Conservation (phyloP, 108 stramenopile genomes). For the Skeletonema costatum region DNA sequence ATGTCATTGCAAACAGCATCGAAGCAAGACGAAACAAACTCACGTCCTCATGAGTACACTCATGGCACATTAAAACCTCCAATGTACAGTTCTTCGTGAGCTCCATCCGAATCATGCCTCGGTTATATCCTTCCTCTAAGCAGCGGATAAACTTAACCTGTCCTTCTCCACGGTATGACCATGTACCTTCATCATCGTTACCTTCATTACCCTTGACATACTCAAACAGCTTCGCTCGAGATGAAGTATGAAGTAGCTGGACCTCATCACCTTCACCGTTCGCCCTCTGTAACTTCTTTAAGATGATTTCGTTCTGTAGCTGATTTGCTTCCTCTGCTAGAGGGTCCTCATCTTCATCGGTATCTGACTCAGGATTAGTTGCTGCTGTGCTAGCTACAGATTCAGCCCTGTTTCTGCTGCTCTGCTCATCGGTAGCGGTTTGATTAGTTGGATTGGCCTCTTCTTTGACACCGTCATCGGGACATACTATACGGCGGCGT, state of each 20-base stretch:
- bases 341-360: neutral
- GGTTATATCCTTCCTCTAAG: constrained; percentile 30
- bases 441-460: neutral
- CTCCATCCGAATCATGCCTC: constrained; percentile 34
- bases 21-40: neutral
- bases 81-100: constrained; percentile 19
- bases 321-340: constrained; percentile 2
- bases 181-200: constrained; percentile 4
- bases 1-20: neutral
- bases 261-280: constrained; percentile 20
- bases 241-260: constrained; percentile 11
- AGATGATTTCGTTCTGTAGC: neutral
- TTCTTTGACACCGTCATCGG: neutral
- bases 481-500: neutral
- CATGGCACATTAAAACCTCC: constrained; percentile 24
- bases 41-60: constrained; percentile 12
- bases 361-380: neutral
- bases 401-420: neutral
- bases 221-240: constrained; percentile 16
- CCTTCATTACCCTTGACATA: constrained; percentile 17
- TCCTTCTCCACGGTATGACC: constrained; percentile 16
- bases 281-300: constrained; percentile 6
- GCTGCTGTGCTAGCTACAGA: neutral
- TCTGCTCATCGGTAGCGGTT: neutral
- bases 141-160: constrained; percentile 14